phyloP scores from a whole-genome alignment of 345 rosid species.

The Physaria fendleri region DNA sequence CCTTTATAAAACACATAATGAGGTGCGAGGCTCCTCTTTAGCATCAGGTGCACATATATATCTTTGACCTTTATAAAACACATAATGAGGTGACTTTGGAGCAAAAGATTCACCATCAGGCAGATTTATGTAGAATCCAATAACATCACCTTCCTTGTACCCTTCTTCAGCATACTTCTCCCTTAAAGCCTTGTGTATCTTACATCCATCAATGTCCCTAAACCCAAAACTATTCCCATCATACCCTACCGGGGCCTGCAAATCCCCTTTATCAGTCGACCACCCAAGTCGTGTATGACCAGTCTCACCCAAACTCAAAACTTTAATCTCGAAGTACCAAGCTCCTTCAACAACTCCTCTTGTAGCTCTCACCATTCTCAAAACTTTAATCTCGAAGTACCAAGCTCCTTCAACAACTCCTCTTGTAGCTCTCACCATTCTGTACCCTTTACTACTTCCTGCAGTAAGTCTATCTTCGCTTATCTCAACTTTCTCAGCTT shows the following conservation, averaged over 20 bases:
- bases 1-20: slow-evolving; percentile 82
- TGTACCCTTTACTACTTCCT: slow-evolving; percentile 83
- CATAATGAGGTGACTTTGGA: slow-evolving; percentile 72
- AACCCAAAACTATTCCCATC: slow-evolving; percentile 91
- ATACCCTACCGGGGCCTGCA: slow-evolving; percentile 96
- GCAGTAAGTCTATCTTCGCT: slow-evolving; percentile 81
- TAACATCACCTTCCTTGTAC: slow-evolving; percentile 85
- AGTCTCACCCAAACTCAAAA: slow-evolving; percentile 69
- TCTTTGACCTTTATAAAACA: slow-evolving; percentile 89
- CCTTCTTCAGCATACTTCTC: slow-evolving; percentile 88
- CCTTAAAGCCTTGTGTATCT: slow-evolving; percentile 89
- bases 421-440: slow-evolving; percentile 96
- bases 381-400: slow-evolving; percentile 91
- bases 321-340: slow-evolving; percentile 89
- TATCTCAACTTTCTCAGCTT: slow-evolving; percentile 94
- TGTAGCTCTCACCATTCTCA: slow-evolving; percentile 96
- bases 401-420: slow-evolving; percentile 95
- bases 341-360: slow-evolving; percentile 95
- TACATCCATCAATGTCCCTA: slow-evolving; percentile 94
- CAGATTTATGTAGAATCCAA: slow-evolving; percentile 81
- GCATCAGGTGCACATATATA: slow-evolving; percentile 62
- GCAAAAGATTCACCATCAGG: slow-evolving; percentile 73
- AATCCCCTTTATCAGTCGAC: slow-evolving; percentile 93
- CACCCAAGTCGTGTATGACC: slow-evolving; percentile 95
- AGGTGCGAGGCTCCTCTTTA: slow-evolving; percentile 84